Conservation (phyloP, 1,284 basidiomycete genomes). For the Puccinia triticina region DNA sequence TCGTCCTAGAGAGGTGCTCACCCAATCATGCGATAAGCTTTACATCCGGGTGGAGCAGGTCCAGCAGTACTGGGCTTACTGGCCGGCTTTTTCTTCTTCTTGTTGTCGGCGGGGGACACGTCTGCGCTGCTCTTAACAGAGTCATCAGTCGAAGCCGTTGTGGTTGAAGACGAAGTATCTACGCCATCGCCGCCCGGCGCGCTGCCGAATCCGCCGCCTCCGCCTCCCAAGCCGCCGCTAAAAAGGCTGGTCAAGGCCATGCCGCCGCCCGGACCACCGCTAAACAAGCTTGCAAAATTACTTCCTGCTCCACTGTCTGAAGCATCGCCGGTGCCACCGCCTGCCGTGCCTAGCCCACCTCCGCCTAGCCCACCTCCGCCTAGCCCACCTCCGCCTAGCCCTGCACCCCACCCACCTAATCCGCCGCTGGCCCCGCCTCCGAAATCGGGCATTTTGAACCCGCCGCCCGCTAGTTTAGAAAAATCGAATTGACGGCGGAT, state of each 20-base stretch:
- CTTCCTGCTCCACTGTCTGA: no score
- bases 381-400: neutral
- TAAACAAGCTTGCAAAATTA: no score
- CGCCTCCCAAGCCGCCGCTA: no score
- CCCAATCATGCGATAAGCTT: conserved; percentile 4
- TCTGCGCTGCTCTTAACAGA: neutral
- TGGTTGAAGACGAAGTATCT: neutral
- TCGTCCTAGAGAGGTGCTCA: neutral
- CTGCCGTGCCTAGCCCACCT: neutral
- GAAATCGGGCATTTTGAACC: neutral
- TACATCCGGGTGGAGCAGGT: neutral
- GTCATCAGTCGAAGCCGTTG: neutral
- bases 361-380: neutral
- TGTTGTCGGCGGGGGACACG: neutral
- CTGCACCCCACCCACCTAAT: neutral
- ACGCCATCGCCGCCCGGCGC: no score
- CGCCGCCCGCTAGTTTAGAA: neutral
- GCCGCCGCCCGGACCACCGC: no score
- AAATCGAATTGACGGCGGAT: conserved; percentile 10
- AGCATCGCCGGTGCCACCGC: no score
- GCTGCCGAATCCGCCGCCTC: no score
- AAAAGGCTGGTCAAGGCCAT: no score
- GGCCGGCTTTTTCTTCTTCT: no score
- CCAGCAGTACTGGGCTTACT: neutral
- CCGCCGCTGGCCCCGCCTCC: no score